Percentiles rank a stretch among this genome's conserved stretches.
phyloP scores from a whole-genome alignment of 176 grass and related monocot genomes.

The Carex scoparia region DNA sequence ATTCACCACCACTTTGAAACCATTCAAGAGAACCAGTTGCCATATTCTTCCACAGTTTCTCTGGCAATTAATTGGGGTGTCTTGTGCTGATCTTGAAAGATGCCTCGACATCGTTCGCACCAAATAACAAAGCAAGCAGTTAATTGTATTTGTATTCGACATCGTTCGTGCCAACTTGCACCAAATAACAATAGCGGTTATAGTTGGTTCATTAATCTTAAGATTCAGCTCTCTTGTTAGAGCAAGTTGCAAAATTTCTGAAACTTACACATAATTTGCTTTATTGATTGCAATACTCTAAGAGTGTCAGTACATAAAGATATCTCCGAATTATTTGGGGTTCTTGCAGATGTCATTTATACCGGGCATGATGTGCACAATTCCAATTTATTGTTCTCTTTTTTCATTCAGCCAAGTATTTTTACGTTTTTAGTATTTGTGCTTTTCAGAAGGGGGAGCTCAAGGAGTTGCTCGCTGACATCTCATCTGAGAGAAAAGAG shows the following conservation, averaged over 20 bases:
- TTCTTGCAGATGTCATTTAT: not conserved
- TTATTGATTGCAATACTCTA: not conserved
- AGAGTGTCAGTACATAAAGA: not conserved
- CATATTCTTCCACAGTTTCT: no score
- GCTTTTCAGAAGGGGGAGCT: slow-evolving; percentile 83
- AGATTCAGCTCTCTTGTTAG: not conserved
- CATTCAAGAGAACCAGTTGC: no score
- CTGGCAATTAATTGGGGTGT: no score
- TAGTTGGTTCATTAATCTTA: slow-evolving; percentile 1
- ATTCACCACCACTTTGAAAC: no score
- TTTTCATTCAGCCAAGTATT: not conserved
- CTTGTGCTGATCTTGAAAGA: no score
- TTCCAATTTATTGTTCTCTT: not conserved
- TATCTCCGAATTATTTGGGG: slow-evolving; percentile 2
- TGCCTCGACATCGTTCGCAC: no score
- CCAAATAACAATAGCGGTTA: not conserved
- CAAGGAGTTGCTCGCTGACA: slow-evolving; percentile 51
- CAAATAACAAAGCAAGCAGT: not conserved
- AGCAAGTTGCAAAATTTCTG: not conserved
- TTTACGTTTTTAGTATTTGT: not conserved
- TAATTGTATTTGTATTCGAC: no score
- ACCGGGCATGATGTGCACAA: not conserved
- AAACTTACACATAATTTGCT: not conserved
- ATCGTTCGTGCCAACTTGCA: no score
- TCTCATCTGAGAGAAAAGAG: slow-evolving; percentile 31